Percentiles rank a stretch among this genome's conserved stretches.
Evolutionary conservation across 345 rosid genomes (phyloP).

Genomic region (Turnera subulata): DNA sequence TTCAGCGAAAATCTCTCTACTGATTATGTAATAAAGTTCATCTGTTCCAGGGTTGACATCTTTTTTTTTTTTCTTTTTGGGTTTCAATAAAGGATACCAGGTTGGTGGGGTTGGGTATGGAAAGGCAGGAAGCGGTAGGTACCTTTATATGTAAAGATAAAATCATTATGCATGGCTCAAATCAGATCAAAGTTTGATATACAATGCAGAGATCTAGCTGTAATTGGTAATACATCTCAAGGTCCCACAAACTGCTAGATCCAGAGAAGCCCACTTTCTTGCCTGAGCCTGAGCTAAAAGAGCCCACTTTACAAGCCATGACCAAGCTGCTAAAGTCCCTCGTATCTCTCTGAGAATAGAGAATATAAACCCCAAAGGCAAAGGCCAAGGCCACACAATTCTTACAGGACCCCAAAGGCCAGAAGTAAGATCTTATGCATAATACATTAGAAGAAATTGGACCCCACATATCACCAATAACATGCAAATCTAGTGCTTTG

Average conservation of each 20-base stretch:
- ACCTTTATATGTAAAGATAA: slow-evolving; percentile 16
- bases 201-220: slow-evolving; percentile 14
- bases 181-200: slow-evolving; percentile 16
- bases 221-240: not conserved
- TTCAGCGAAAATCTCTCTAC: too few species aligned
- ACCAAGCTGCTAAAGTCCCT: slow-evolving; percentile 8
- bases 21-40: not conserved
- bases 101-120: slow-evolving; percentile 20
- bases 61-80: too few species aligned
- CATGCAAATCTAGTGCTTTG: slow-evolving; percentile 18
- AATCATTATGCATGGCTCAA: slow-evolving; percentile 16
- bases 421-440: slow-evolving; percentile 10
- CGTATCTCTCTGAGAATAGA: not conserved
- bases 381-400: not conserved
- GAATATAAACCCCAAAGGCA: not conserved
- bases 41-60: too few species aligned
- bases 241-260: slow-evolving; percentile 25
- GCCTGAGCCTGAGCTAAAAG: too few species aligned
- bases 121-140: slow-evolving; percentile 18
- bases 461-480: slow-evolving; percentile 20
- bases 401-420: slow-evolving; percentile 22
- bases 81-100: too few species aligned
- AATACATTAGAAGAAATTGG: not conserved
- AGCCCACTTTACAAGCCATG: not conserved
- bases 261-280: slow-evolving; percentile 24